A percentile compares a stretch with the other conserved stretches of the same genome.
These are phyloP conservation scores for Cytospora chrysosperma DNA, from an alignment of 2,329 filamentous ascomycete genomes.

Conservation along the genomic window DNA sequence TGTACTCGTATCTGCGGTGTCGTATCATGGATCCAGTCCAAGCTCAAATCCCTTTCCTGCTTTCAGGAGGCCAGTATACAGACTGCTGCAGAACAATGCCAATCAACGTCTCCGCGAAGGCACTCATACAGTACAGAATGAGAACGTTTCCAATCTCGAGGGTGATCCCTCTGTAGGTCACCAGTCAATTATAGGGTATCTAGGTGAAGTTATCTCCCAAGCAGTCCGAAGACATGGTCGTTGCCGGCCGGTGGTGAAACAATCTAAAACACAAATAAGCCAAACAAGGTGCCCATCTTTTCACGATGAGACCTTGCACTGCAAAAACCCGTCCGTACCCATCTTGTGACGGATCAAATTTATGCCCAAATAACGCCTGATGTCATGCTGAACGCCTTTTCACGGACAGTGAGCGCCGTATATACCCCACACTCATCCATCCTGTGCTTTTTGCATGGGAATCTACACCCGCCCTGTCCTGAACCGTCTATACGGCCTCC, in stretches of 20 bases:
- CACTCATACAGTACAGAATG: not conserved
- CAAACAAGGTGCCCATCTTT: not conserved
- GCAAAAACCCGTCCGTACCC: not conserved
- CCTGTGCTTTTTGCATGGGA: not conserved
- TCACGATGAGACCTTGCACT: not conserved
- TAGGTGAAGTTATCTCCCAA: slow-evolving; percentile 3
- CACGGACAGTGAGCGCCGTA: not conserved
- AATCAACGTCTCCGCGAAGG: too few species aligned
- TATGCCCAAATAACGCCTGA: not conserved
- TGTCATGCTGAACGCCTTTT: not conserved
- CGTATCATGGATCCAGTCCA: too few species aligned
- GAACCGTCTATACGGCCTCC: slow-evolving; percentile 39
- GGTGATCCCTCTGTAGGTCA: not conserved
- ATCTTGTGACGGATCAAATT: not conserved
- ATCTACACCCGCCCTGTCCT: not conserved
- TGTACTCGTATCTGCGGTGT: too few species aligned
- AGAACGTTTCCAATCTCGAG: not conserved
- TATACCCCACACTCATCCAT: not conserved
- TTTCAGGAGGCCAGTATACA: too few species aligned
- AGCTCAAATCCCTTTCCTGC: too few species aligned
- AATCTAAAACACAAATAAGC: not conserved
- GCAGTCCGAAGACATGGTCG: not conserved
- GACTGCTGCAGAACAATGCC: too few species aligned
- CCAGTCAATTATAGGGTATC: slow-evolving; percentile 6
- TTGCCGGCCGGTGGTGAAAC: not conserved